Conservation (phyloP, 208 protist species). For the Entamoeba nuttalli region DNA sequence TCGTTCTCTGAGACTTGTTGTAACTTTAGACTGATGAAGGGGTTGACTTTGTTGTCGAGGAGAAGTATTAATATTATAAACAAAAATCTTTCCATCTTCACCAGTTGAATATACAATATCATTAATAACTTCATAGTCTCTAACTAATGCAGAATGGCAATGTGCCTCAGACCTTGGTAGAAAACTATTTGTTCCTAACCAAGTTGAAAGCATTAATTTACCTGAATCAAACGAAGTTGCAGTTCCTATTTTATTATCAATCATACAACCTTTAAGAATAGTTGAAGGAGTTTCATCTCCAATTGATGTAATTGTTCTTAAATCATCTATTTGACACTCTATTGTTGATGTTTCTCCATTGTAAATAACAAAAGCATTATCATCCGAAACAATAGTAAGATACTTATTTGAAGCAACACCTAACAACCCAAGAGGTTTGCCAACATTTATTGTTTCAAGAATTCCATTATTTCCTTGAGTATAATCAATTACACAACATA, state of each 20-base stretch:
- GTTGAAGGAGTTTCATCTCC: background rate
- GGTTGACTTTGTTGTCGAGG: background rate
- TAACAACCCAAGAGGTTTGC: background rate
- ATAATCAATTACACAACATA: background rate
- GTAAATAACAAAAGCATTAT: background rate
- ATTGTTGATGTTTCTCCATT: no score
- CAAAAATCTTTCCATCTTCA: background rate
- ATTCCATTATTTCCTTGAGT: background rate
- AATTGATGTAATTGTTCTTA: background rate
- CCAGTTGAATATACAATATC: background rate
- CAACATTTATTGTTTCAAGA: background rate
- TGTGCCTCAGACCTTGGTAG: background rate
- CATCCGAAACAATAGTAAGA: background rate
- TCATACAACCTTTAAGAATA: background rate
- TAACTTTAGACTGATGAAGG: no score
- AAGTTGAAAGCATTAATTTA: no score
- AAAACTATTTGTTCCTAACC: no score
- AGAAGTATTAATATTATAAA: background rate
- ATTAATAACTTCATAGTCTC: background rate
- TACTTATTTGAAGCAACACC: background rate
- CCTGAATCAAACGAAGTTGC: background rate
- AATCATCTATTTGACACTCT: background rate
- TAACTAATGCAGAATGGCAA: background rate
- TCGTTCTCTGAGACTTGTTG: no score
- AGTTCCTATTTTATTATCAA: background rate